phyloP scores from a whole-genome alignment of 148 eudicot genomes.

The Vaccinium corymbosum region DNA sequence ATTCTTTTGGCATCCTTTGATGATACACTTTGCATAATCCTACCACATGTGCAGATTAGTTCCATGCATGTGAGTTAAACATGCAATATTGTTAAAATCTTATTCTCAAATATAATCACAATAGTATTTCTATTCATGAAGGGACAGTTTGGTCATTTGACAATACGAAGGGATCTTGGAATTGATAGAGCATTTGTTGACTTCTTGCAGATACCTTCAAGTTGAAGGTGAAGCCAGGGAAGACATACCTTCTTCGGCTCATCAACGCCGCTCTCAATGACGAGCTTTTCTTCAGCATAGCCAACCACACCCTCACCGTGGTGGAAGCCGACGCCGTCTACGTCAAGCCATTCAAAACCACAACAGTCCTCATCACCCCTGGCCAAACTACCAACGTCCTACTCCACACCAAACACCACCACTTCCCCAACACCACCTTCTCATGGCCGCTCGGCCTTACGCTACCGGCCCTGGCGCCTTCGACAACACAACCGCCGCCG shows the following conservation, averaged over 20 bases:
- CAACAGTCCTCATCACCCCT: constrained; percentile 36
- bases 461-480: constrained; percentile 31
- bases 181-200: constrained; percentile 9
- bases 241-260: constrained; percentile 48
- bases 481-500: constrained; percentile 32
- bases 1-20: no score
- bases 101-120: no score
- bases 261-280: constrained; percentile 68
- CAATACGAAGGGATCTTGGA: constrained; percentile 31
- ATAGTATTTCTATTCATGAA: no score
- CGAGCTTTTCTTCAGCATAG: constrained; percentile 60
- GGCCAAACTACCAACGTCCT: constrained; percentile 60
- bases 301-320: constrained; percentile 47
- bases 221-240: constrained; percentile 47
- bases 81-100: no score
- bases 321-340: constrained; percentile 49
- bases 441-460: constrained; percentile 30
- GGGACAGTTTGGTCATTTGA: not conserved
- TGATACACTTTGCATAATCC: no score
- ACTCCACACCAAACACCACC: constrained; percentile 24
- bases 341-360: constrained; percentile 46
- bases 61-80: no score
- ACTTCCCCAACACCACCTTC: constrained; percentile 27
- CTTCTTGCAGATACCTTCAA: constrained; percentile 41
- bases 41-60: no score